Conservation (phyloP, 495 filamentous ascomycete species). For the Pyrenula massariospora region DNA sequence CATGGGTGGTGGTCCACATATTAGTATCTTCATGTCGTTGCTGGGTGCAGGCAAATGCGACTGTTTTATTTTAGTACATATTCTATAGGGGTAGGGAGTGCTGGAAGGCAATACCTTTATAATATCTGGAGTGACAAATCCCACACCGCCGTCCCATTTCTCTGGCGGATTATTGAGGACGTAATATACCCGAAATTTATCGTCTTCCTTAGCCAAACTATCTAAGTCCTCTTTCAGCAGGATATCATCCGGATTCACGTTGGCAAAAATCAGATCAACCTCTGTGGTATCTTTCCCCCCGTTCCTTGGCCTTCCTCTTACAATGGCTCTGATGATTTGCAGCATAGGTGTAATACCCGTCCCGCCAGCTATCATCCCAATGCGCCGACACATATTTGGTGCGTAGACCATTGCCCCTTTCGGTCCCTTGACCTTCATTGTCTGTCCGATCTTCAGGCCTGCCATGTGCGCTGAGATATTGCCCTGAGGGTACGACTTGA, state of each 20-base stretch:
- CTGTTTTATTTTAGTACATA: constrained; percentile 21
- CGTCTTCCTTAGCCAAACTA: constrained; percentile 60
- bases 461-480: constrained; percentile 92
- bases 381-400: constrained; percentile 84
- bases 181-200: constrained; percentile 75
- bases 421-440: constrained; percentile 79
- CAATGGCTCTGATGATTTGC: constrained; percentile 83
- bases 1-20: constrained; percentile 96
- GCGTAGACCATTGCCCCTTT: constrained; percentile 96
- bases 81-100: not conserved
- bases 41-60: constrained; percentile 75
- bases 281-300: constrained; percentile 71
- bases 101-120: constrained; percentile 57
- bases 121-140: constrained; percentile 92
- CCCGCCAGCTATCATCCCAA: constrained; percentile 96
- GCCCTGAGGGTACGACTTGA: constrained; percentile 94
- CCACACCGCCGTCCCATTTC: constrained; percentile 79
- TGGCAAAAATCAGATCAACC: constrained; percentile 91
- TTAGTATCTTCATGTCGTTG: constrained; percentile 82
- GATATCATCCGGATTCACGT: constrained; percentile 88
- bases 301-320: constrained; percentile 59
- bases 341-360: constrained; percentile 98
- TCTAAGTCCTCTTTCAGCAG: constrained; percentile 86
- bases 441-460: constrained; percentile 67
- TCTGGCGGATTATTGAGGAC: constrained; percentile 93